Evolutionary conservation across 164 flowering plant species (phyloP).

Genomic region (Vitis riparia): DNA sequence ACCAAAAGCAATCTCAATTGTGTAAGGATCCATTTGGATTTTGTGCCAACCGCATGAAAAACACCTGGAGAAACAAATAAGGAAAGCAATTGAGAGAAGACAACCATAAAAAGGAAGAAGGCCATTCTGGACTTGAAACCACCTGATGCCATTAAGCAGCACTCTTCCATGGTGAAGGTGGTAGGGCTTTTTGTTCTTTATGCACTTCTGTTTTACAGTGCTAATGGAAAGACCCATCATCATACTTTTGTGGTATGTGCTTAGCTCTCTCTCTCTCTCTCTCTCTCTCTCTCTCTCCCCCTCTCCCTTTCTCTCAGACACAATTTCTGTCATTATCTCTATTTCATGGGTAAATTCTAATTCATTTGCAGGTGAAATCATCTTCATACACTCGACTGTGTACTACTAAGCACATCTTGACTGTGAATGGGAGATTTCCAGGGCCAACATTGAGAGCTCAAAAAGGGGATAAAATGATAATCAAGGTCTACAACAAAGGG

Average conservation of each 20-base stretch:
- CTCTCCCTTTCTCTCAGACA: background rate
- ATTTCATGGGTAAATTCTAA: too few relatives aligned
- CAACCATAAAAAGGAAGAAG: too few relatives aligned
- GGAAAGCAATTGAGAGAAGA: too few relatives aligned
- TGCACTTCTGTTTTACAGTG: background rate
- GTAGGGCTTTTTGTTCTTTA: background rate
- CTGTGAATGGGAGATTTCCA: slow-evolving; percentile 42
- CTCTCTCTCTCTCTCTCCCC: background rate
- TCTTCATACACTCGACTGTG: slow-evolving; percentile 29
- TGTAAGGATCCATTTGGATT: too few relatives aligned
- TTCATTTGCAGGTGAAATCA: slow-evolving; percentile 17
- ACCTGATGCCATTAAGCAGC: too few relatives aligned
- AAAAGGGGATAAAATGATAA: slow-evolving; percentile 27
- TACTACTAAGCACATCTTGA: slow-evolving; percentile 30
- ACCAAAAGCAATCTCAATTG: too few relatives aligned
- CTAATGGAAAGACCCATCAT: background rate
- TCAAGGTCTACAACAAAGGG: slow-evolving; percentile 28
- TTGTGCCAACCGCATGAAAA: too few relatives aligned
- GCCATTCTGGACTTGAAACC: too few relatives aligned
- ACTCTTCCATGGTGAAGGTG: background rate
- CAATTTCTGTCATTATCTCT: too few relatives aligned
- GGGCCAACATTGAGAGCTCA: slow-evolving; percentile 33
- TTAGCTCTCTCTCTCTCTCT: too few relatives aligned
- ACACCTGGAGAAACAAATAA: too few relatives aligned
- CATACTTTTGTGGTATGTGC: background rate